Base-by-base conservation (phyloP, 345 rosid genomes). In the Hypericum perforatum region DNA sequence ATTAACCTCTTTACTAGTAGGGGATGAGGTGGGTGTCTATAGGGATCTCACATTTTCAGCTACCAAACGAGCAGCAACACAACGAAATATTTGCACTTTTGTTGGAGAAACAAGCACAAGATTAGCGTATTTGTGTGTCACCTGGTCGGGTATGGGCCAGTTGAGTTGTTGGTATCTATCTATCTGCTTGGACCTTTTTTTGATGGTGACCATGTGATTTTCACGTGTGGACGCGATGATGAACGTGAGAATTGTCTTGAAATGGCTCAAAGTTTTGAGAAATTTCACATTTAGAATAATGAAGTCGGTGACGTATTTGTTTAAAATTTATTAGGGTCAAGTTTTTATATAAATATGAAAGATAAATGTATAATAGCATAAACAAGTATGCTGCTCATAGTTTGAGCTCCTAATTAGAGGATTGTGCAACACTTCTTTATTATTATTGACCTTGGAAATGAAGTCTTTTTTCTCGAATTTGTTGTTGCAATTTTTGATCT, bases 31-130 rank as follows among this genome's bases (percentile, higher is more conserved):
- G n/a, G 66, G 48, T 41, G 50, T 43, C 38, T 14, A n/a, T n/a
- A 16, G 54, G 67, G 65, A 63, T 67, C 42, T 59, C 32, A 42
- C 63, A 48, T 62, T 53, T 70, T 55, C 50, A 57, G 81, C 75
- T 71, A 76, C 7, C 68, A 14, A 62, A 71, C 79, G 41, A 74
- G 55, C 46, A 54, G 50, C 81, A 68, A 73, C 0, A 59, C 41
- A 64, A 70, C 84, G 46, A 16, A 11, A 49, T 41, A 59, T 53
- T 57, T 63, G 11, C 48, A 64, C 58, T 29, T 53, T 49, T 61
- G n/a, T 42, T 47, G 41, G 52, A 38, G 43, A 59, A 58, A 63
- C 78, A 61, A 70, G 52, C 62, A 67, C 69, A 58, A 63, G 62
- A 6, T 36, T 37, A 45, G 59, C 56, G 52, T 60, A 36, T 41